phyloP scores from a whole-genome alignment of 805 yeast genomes.

The Lipomyces lipofer region DNA sequence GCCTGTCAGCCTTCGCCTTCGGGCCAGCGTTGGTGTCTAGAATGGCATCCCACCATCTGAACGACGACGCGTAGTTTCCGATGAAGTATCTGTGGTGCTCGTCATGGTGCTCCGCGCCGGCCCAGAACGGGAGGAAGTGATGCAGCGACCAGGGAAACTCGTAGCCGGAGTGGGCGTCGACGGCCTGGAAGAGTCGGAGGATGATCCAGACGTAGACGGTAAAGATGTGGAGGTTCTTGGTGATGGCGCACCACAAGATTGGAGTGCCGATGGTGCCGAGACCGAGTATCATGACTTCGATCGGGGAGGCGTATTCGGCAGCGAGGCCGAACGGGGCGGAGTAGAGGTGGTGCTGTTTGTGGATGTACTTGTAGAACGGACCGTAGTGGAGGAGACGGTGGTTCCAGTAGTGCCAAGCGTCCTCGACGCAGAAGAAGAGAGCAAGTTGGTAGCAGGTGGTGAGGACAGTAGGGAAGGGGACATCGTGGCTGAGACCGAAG shows the following conservation, averaged over 20 bases:
- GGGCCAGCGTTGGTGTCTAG: conserved; percentile 90
- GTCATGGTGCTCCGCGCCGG: conserved; percentile 51
- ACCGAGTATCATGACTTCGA: conserved; percentile 87
- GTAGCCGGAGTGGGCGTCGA: conserved; percentile 96
- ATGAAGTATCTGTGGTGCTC: conserved; percentile 94
- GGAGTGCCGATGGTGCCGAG: conserved; percentile 97
- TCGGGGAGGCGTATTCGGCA: conserved; percentile 97
- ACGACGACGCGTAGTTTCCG: conserved; percentile 91
- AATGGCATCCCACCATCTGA: conserved; percentile 93
- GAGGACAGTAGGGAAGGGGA: conserved; percentile 76
- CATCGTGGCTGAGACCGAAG: conserved; percentile 73
- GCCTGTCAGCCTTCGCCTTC: conserved; percentile 74
- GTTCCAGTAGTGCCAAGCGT: conserved; percentile 95
- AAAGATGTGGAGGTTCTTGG: conserved; percentile 77
- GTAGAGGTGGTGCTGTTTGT: conserved; percentile 96
- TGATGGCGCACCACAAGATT: conserved; percentile 72
- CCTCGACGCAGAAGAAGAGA: conserved; percentile 82
- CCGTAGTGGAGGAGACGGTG: conserved; percentile 90
- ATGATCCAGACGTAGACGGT: conserved; percentile 90
- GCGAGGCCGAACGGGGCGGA: conserved; percentile 98
- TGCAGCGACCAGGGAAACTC: conserved; percentile 97
- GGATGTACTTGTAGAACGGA: conserved; percentile 85
- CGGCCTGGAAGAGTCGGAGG: conserved; percentile 89
- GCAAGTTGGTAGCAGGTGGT: conserved; percentile 66
- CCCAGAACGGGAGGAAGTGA: conserved; percentile 74